Conservation (phyloP, 257 asterid genomes). For the Nicotiana tabacum region DNA sequence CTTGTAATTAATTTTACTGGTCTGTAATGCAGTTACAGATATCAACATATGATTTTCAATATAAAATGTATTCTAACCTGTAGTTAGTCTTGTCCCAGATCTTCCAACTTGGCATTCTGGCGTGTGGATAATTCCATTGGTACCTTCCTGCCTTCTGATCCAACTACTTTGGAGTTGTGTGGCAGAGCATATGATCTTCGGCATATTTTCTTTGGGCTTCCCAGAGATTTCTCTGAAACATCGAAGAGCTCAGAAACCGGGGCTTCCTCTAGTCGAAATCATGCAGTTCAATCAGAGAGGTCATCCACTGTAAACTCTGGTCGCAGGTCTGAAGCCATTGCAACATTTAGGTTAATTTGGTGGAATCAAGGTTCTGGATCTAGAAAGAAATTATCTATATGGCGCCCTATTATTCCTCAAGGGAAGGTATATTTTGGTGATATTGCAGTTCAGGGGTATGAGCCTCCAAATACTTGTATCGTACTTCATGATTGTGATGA, state of each 20-base stretch:
- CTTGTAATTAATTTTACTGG: background rate
- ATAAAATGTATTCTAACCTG: background rate
- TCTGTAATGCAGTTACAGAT: background rate
- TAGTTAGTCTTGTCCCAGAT: constrained; percentile 30
- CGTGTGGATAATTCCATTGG: constrained; percentile 90
- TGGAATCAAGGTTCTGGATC: constrained; percentile 96
- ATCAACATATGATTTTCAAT: background rate
- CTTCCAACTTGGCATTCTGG: constrained; percentile 76
- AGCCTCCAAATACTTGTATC: constrained; percentile 82
- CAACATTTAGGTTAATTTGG: constrained; percentile 83
- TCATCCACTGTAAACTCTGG: constrained; percentile 59
- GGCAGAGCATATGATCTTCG: constrained; percentile 76
- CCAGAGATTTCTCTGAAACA: constrained; percentile 40
- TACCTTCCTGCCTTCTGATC: constrained; percentile 82
- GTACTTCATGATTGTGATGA: constrained; percentile 73
- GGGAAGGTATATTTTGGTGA: constrained; percentile 94
- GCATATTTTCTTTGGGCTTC: constrained; percentile 49
- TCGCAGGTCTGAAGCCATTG: constrained; percentile 73
- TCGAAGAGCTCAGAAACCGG: constrained; percentile 36
- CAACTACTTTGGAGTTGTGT: constrained; percentile 41
- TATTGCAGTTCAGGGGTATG: constrained; percentile 88
- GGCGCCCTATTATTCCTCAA: constrained; percentile 92
- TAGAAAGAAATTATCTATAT: constrained; percentile 79
- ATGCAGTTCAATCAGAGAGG: constrained; percentile 50
- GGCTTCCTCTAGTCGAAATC: constrained; percentile 42